Evolutionary conservation across 352 stramenopile genomes (phyloP), one percentile per base, ranked within the genome.

Genomic region (Aphanomyces euteiches): DNA sequence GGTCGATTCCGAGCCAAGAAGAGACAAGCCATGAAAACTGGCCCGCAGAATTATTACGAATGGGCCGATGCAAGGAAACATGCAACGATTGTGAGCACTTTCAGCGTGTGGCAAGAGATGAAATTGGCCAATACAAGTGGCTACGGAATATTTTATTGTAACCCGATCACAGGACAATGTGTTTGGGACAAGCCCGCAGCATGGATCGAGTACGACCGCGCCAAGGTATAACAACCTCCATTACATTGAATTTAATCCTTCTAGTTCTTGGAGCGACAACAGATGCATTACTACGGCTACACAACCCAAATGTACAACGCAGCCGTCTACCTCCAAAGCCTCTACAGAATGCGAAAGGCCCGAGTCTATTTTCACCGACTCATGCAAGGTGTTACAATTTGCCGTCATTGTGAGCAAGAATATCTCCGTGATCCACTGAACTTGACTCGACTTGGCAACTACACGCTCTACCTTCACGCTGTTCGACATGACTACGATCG

Each of bases 51-150:
- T 37, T 90, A 89, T 50, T 87, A 89, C 67, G 80, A 79, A 15
- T 92, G 84, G 84, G 79, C 90, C 5, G 61, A 81, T 21, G 64
- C 64, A 10, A 6, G 54, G 6, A 70, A 70, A 50, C 73, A 77
- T 15, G 77, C 83, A 3, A 50, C 48, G 0, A 37, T 78, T n/a
- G 38, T 76, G 21, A 73, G 77, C 7, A 83, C 72, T 4, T 92
- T 81, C 74, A 80, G 87, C 48, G 80, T 90, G 5, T 95, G 86
- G 86, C 79, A 93, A 56, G 87, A 92, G 58, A 79, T 93, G 71
- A 75, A 87, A 43, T 72, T 82, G 0, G 74, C 58, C 4, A 21
- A 54, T 19, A 78, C 81, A 13, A 88, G 89, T 41, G 78, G 78
- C 4, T 69, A 75, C 4, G 78, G 92, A 4, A 72, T 72, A 7